Base-by-base conservation (phyloP, 139 green algal genomes). In the Chlorella sp. region DNA sequence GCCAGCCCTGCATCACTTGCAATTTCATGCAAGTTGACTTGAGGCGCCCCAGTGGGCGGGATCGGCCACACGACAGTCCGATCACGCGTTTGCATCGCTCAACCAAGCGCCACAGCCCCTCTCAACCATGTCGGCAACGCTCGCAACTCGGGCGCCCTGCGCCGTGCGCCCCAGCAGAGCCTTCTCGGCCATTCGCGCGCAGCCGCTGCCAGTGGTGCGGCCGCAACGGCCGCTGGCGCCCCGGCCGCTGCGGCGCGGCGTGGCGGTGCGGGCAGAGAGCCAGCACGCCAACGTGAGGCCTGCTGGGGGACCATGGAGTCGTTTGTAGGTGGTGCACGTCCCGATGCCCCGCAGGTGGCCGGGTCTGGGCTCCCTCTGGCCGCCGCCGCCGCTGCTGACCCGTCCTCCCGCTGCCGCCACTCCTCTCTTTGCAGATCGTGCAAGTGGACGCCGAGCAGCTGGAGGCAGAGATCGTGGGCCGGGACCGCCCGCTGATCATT, bases 391-490 rank as follows among this genome's bases (percentile, higher is more conserved):
- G 16, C 30, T 32, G 69, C 47, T 2, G 21, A 21, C 39, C 25
- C 70, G 1, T 15, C 71, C 18, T 41, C 0, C 47, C 4, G 1
- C 30, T 21, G 69, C 25, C 71, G 55, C 56, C 56, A n/a, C 23
- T 20, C n/a, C 34, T 73, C 30, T 4, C 13, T 72, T 16, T 78
- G 21, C 90, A 97, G 94, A 89, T 95, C 2, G n/a, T 92, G 56
- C 94, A 97, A 80, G 89, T 99, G 30, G 94, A 81, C 36, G 92
- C 89, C 18, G 95, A 97, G 82, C 83, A 97, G 81, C 90, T 99
- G 4, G 95, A 98, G 78, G 91, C 95, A 3, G 94, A 90, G 2
- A 93, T 99, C 30, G 79, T 88, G 32, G 79, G 91, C 21, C 86
- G 96, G 2, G 90, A 95, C 36, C 89, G 87, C 28, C 93, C 95